Evolutionary conservation across 106 monocot species (phyloP).

Genomic region (Phalaenopsis equestris): DNA sequence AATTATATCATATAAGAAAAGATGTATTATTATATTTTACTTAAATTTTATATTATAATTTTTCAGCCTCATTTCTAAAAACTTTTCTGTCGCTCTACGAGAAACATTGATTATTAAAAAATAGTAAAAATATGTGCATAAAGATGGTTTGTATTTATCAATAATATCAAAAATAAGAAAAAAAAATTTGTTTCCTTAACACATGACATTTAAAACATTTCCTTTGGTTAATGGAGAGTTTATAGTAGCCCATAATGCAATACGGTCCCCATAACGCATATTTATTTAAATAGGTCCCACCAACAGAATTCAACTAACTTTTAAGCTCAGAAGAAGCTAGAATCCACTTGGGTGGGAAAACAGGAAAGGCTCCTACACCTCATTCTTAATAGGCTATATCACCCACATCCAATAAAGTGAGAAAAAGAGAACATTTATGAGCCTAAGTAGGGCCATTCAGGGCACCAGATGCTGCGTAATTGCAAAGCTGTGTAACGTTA

Average conservation of each 20-base stretch:
- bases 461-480: slow-evolving; percentile 44
- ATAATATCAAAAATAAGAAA: background rate
- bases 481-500: slow-evolving; percentile 27
- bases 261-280: background rate
- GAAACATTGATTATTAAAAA: no score
- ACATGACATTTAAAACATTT: background rate
- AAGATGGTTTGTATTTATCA: background rate
- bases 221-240: background rate
- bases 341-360: slow-evolving; percentile 12
- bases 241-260: no score
- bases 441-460: background rate
- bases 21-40: no score
- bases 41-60: no score
- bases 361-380: background rate
- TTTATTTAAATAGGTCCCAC: slow-evolving; percentile 3
- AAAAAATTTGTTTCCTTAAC: background rate
- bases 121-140: no score
- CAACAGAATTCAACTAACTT: slow-evolving; percentile 15
- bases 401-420: slow-evolving; percentile 11
- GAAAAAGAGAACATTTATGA: background rate
- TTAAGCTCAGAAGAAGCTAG: slow-evolving; percentile 6
- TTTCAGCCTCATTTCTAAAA: no score
- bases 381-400: slow-evolving; percentile 8
- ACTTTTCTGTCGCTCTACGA: no score
- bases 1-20: no score